Base-by-base conservation (phyloP, 352 stramenopile genomes). In the Phytopythium delawarense region DNA sequence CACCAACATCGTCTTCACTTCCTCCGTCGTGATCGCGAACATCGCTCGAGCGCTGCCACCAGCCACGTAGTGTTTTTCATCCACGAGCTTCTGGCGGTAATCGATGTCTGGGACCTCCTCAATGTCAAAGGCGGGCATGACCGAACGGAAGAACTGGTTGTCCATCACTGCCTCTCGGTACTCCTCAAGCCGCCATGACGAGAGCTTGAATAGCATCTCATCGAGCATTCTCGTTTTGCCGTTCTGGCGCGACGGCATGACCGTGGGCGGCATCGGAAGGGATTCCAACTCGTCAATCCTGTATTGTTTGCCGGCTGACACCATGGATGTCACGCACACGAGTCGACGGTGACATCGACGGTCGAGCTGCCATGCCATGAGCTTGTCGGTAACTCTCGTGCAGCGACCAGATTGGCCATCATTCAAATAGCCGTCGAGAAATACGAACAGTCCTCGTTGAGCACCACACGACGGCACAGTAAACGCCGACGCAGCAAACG, bases 91-190 rank as follows among this genome's bases (percentile, higher is more conserved):
- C 18, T 28, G 44, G 2, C 44, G 44, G 21, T 16, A 2, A 13
- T 23, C 44, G 44, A 50, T 25, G 21, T 25, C 44, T 18, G 21
- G 44, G 44, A 25, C 44, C 44, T 21, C 3, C 2, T 50, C 44
- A 50, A 50, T 18, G 7, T 16, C 44, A 50, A 50, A 50, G 5
- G 44, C 44, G 20, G 21, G 8, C 44, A 50, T 50, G 11, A 50
- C 44, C 44, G 44, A 50, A 16, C 44, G 44, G 44, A 50, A 50
- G 44, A 50, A 50, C 44, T 28, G 8, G 44, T 50, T 18, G 44
- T 50, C 15, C 44, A 25, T 21, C 44, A 50, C 44, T 50, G 44
- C 44, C 20, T 21, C 44, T 18, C 5, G 44, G 21, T 50, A 50
- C 44, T 50, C 44, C 7, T 50, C 21, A 16, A 50, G 44, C 18